phyloP scores from a whole-genome alignment of 805 yeast genomes.

The Isabelozyma heimii region DNA sequence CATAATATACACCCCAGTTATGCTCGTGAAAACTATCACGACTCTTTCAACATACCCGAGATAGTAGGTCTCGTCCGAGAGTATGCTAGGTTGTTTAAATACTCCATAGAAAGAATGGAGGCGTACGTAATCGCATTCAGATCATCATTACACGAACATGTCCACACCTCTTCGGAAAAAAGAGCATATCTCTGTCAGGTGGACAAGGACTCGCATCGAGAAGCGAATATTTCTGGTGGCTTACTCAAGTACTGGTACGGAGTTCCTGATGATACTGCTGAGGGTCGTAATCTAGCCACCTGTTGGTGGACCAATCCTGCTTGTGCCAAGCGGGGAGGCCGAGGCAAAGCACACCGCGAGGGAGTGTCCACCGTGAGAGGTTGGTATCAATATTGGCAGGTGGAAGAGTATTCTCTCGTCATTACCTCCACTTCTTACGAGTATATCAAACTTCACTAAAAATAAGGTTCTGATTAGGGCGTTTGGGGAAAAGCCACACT shows the following conservation, averaged over 20 bases:
- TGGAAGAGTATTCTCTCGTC: conserved; percentile 28
- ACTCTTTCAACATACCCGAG: conserved; percentile 24
- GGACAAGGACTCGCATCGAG: conserved; percentile 31
- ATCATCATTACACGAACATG: conserved; percentile 24
- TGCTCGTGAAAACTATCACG: conserved; percentile 20
- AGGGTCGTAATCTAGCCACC: conserved; percentile 36
- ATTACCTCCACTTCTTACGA: background rate
- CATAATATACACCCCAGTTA: conserved; percentile 12
- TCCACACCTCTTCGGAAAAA: conserved; percentile 18
- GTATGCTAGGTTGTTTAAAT: conserved; percentile 7
- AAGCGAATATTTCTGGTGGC: conserved; percentile 36
- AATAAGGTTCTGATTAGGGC: background rate
- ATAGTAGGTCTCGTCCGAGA: conserved; percentile 13
- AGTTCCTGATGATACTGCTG: conserved; percentile 22
- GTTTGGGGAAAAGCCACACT: background rate
- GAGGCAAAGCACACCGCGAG: conserved; percentile 27
- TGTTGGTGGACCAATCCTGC: conserved; percentile 32
- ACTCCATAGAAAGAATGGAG: conserved; percentile 10
- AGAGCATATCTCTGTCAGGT: conserved; percentile 22
- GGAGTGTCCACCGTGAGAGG: conserved; percentile 25
- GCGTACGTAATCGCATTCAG: conserved; percentile 34
- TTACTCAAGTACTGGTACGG: conserved; percentile 41
- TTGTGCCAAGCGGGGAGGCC: conserved; percentile 33
- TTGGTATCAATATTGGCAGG: conserved; percentile 35
- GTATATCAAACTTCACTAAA: background rate